Conservation (phyloP, 2,329 filamentous ascomycete species). For the Boeremia exigua region DNA sequence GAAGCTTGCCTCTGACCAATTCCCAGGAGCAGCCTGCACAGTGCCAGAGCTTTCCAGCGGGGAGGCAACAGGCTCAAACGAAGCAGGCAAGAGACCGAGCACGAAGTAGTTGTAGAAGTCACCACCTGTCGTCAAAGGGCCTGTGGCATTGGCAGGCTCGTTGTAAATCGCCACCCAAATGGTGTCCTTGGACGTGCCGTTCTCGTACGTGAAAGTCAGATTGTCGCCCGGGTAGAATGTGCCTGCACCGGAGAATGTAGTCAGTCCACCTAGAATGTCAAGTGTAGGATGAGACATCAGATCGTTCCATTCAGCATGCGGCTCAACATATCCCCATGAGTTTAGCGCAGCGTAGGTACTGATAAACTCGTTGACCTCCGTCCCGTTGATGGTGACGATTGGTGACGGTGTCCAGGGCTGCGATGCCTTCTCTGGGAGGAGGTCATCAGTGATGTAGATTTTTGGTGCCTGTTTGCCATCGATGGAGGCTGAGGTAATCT, state of each 20-base stretch:
- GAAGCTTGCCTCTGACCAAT: conserved; percentile 26
- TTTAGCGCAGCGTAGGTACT: conserved; percentile 33
- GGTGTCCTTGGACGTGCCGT: conserved; percentile 21
- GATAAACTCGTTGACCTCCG: conserved; percentile 24
- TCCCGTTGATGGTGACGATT: conserved; percentile 29
- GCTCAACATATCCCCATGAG: conserved; percentile 45
- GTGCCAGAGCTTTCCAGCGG: background rate
- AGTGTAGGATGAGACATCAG: conserved; percentile 25
- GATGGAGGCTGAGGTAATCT: conserved; percentile 28
- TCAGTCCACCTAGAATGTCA: conserved; percentile 25
- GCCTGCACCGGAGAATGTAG: conserved; percentile 16
- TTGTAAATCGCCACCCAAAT: conserved; percentile 29
- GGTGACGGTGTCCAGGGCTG: conserved; percentile 27
- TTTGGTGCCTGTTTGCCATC: conserved; percentile 35
- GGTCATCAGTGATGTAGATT: conserved; percentile 39
- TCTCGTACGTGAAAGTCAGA: conserved; percentile 30
- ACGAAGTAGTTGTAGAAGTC: conserved; percentile 55
- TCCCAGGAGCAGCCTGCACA: background rate
- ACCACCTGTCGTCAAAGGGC: conserved; percentile 46
- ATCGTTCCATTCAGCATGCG: conserved; percentile 51
- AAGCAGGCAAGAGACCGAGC: conserved; percentile 28
- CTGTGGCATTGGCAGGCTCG: conserved; percentile 19
- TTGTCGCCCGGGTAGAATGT: conserved; percentile 47
- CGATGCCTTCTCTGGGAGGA: conserved; percentile 25
- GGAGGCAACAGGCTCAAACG: conserved; percentile 13